These are phyloP conservation scores for Obba rivulosa DNA, from an alignment of 768 basidiomycete species.

Conservation along the genomic window DNA sequence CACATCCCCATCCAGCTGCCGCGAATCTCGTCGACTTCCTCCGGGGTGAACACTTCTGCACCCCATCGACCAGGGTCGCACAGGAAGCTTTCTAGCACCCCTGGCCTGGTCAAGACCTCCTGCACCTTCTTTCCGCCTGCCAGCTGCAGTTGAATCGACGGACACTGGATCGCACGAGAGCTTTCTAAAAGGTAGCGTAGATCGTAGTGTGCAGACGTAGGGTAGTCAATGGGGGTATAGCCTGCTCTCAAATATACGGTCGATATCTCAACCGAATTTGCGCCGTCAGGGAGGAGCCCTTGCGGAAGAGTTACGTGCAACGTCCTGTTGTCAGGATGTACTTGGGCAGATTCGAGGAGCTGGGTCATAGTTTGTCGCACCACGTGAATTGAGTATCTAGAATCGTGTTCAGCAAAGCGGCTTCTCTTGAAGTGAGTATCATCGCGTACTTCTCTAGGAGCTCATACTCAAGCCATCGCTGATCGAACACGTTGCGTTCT, in stretches of 20 bases:
- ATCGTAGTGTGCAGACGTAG: slow-evolving; percentile 54
- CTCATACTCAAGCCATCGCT: slow-evolving; percentile 83
- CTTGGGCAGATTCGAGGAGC: slow-evolving; percentile 50
- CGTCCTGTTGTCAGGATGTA: slow-evolving; percentile 37
- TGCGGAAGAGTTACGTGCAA: slow-evolving; percentile 36
- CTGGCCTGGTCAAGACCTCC: slow-evolving; percentile 72
- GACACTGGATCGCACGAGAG: slow-evolving; percentile 88
- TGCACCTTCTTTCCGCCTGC: slow-evolving; percentile 96
- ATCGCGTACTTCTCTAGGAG: slow-evolving; percentile 66
- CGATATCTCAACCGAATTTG: slow-evolving; percentile 61
- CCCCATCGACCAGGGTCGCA: slow-evolving; percentile 33
- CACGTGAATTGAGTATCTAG: slow-evolving; percentile 69
- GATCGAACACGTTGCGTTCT: slow-evolving; percentile 95
- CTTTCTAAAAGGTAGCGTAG: slow-evolving; percentile 78
- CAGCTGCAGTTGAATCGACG: slow-evolving; percentile 85
- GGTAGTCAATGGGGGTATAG: slow-evolving; percentile 81
- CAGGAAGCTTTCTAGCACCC: slow-evolving; percentile 72
- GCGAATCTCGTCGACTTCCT: slow-evolving; percentile 51
- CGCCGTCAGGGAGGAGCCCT: slow-evolving; percentile 25
- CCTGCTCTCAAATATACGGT: slow-evolving; percentile 89
- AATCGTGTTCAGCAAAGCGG: neutral
- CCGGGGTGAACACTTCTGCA: slow-evolving; percentile 21
- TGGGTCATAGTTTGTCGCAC: slow-evolving; percentile 74
- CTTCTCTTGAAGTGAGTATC: neutral
- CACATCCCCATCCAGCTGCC: slow-evolving; percentile 87